These are phyloP conservation scores for Colletotrichum lentis DNA, from an alignment of 2,329 filamentous ascomycete species.

Conservation along the genomic window DNA sequence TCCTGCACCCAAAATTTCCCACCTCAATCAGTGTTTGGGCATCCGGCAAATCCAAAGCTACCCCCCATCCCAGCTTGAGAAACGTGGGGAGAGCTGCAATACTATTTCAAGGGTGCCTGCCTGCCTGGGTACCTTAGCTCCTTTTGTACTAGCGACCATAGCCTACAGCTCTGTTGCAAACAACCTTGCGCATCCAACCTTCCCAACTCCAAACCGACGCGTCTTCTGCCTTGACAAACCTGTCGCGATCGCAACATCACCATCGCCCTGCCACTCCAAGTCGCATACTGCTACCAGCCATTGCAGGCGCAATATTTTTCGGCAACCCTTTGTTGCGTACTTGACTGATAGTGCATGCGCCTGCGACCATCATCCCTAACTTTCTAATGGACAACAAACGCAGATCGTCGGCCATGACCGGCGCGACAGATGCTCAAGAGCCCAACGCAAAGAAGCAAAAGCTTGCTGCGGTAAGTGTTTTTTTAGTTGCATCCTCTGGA, in stretches of 20 bases:
- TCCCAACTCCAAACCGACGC: slow-evolving; percentile 33
- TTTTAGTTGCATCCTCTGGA: slow-evolving; percentile 32
- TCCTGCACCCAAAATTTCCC: slow-evolving; percentile 1
- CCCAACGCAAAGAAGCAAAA: slow-evolving; percentile 65
- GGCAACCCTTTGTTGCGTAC: slow-evolving; percentile 10
- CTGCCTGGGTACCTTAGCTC: not conserved
- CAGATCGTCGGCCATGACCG: slow-evolving; percentile 58
- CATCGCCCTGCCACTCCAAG: slow-evolving; percentile 19
- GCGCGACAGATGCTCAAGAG: slow-evolving; percentile 58
- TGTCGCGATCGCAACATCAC: slow-evolving; percentile 24
- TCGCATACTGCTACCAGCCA: slow-evolving; percentile 13
- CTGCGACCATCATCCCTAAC: slow-evolving; percentile 15
- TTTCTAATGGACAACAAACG: slow-evolving; percentile 64
- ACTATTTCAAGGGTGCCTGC: not conserved
- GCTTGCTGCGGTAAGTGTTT: slow-evolving; percentile 56
- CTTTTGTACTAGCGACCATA: slow-evolving; percentile 10
- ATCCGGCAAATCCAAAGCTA: slow-evolving; percentile 2
- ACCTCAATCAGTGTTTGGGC: not conserved
- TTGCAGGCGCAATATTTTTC: slow-evolving; percentile 13
- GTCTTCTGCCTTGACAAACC: slow-evolving; percentile 33
- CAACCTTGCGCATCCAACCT: slow-evolving; percentile 22
- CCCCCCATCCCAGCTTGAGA: slow-evolving; percentile 13
- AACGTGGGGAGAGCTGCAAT: slow-evolving; percentile 24
- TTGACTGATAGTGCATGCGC: slow-evolving; percentile 17
- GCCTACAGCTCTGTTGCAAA: slow-evolving; percentile 24